Conservation (phyloP, 2,329 filamentous ascomycete species). For the Delphinella strobiligena region DNA sequence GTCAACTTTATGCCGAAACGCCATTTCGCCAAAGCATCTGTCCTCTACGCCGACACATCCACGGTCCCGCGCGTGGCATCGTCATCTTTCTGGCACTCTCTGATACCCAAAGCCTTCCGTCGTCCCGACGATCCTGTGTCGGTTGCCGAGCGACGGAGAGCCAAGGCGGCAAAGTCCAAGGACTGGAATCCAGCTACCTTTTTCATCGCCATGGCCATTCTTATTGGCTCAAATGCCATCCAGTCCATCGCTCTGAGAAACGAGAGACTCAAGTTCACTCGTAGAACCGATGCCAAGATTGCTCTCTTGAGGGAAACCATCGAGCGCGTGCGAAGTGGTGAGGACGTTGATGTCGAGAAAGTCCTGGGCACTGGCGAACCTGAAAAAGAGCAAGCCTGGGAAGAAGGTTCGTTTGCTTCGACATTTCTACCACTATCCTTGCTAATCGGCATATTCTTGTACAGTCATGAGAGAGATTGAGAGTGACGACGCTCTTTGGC, state of each 20-base stretch:
- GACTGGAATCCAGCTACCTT: slow-evolving; percentile 47
- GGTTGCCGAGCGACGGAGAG: slow-evolving; percentile 11
- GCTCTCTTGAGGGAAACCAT: slow-evolving; percentile 63
- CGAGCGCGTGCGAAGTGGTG: slow-evolving; percentile 55
- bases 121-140: slow-evolving; percentile 11
- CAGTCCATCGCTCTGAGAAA: slow-evolving; percentile 75
- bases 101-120: slow-evolving; percentile 22
- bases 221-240: slow-evolving; percentile 93
- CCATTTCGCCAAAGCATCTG: not conserved
- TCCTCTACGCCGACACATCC: not conserved
- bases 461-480: slow-evolving; percentile 9
- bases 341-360: slow-evolving; percentile 75
- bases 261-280: slow-evolving; percentile 58
- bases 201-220: slow-evolving; percentile 55
- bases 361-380: slow-evolving; percentile 66
- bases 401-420: slow-evolving; percentile 59
- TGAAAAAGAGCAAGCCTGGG: slow-evolving; percentile 72
- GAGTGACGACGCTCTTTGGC: slow-evolving; percentile 5
- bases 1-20: not conserved
- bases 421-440: too few species aligned
- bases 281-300: slow-evolving; percentile 70
- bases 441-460: not conserved
- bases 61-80: slow-evolving; percentile 20
- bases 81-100: slow-evolving; percentile 23
- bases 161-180: slow-evolving; percentile 14